Evolutionary conservation across 1,284 basidiomycete genomes (phyloP), one percentile per base, ranked within the genome.

Genomic region (Pulveroboletus sp.): DNA sequence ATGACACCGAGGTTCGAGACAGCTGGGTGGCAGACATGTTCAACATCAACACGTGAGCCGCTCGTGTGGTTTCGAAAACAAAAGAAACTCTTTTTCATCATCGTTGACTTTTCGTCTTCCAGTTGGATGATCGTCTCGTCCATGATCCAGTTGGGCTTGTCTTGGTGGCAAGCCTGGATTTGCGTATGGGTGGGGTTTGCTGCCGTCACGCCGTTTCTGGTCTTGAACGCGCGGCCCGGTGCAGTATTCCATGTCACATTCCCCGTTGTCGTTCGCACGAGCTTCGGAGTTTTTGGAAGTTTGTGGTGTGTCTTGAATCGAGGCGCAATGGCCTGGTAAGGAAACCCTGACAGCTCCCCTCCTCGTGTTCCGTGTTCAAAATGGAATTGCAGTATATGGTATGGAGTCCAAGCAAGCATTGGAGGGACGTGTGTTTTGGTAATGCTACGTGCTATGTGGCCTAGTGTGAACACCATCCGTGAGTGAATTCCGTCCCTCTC

Each of bases 251-350:
- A 91, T 67, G 75, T 92, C 65, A 89, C 86, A 10, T 95, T 94
- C 73, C 91, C 91, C 2, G 86, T 92, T 29, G 87, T 92, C 20
- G 81, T 83, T 25, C 81, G 89, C 35, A 85, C 84, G 15, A 88
- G 85, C 53, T 94, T 94, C 68, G 92, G 92, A 17, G 70, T 92
- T n/a, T 91, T 85, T 76, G 91, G 91, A 15, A 86, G 85, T 49
- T 70, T 92, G 43, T 93, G 92, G 92, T 88, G 89, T 55, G 83
- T 89, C 2, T 87, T 94, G 72, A 91, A 91, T 73, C 81, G 91
- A 25, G 86, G 84, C 35, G 87, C 77, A 9, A 92, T 91, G 86
- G 85, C 88, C 20, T 88, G 86, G 80, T 90, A 51, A 71, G 84
- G 63, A 59, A 58, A 58, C 51, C 58, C n/a, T 40, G 56, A 69